Evolutionary conservation across 1,139 yeast species (phyloP).

Genomic region (Yamadazyma songkhlaensis): DNA sequence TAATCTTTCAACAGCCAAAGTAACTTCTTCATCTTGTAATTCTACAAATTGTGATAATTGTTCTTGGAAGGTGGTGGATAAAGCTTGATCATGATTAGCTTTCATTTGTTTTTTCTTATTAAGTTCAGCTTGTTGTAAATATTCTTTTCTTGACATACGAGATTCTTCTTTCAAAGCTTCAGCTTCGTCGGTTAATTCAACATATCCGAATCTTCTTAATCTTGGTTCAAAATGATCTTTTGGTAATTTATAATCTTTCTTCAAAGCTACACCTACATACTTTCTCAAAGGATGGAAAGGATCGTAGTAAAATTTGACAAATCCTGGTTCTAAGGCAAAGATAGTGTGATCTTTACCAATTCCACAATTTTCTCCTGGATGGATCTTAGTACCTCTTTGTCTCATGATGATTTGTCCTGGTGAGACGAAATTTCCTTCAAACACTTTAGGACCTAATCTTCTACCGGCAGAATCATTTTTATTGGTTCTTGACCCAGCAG

Average conservation of each 20-base stretch:
- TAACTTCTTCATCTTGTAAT: constrained; percentile 30
- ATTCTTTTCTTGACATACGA: constrained; percentile 62
- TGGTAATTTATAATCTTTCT: constrained; percentile 64
- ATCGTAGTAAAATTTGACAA: constrained; percentile 83
- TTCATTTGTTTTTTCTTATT: constrained; percentile 32
- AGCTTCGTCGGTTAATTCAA: constrained; percentile 46
- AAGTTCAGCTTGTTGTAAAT: constrained; percentile 51
- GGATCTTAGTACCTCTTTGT: constrained; percentile 95
- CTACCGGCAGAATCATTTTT: constrained; percentile 96
- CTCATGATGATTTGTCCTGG: constrained; percentile 92
- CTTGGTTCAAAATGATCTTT: constrained; percentile 88
- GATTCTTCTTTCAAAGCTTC: constrained; percentile 57
- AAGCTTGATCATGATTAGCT: constrained; percentile 26
- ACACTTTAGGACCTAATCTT: constrained; percentile 85
- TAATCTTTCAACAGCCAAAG: constrained; percentile 50
- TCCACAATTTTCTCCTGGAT: constrained; percentile 89
- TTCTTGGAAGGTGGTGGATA: constrained; percentile 16
- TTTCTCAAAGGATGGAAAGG: constrained; percentile 97
- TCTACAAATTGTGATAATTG: constrained; percentile 23
- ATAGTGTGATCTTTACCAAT: constrained; percentile 95
- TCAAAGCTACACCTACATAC: constrained; percentile 84
- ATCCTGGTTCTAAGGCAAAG: constrained; percentile 90
- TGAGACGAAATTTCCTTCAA: constrained; percentile 63
- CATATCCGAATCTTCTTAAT: constrained; percentile 79
- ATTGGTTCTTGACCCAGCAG: constrained; percentile 89